Conservation (phyloP, 2,329 filamentous ascomycete genomes). For the Ascochyta viciae-villosae region DNA sequence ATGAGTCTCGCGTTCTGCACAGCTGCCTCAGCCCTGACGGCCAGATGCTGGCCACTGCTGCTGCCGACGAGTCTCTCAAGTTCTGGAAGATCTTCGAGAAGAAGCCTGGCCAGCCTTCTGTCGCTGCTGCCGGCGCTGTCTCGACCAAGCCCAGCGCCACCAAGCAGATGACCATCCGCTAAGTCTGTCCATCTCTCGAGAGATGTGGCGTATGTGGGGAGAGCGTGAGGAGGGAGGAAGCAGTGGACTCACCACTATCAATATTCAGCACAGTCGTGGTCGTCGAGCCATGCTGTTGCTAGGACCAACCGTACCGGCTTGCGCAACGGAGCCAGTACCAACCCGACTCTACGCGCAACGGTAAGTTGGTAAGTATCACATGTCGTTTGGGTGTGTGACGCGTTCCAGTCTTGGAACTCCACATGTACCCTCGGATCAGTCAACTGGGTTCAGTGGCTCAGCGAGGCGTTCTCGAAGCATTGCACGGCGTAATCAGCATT, state of each 20-base stretch:
- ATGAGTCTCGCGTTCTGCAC: slow-evolving; percentile 96
- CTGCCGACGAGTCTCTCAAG: slow-evolving; percentile 95
- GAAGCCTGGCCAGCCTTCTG: slow-evolving; percentile 78
- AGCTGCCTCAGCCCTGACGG: slow-evolving; percentile 96
- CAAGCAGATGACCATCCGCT: slow-evolving; percentile 83
- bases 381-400: slow-evolving; percentile 51
- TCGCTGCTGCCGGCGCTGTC: slow-evolving; percentile 70
- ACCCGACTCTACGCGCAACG: slow-evolving; percentile 51
- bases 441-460: slow-evolving; percentile 19
- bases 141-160: slow-evolving; percentile 80
- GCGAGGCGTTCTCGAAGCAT: slow-evolving; percentile 22
- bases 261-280: slow-evolving; percentile 17
- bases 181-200: slow-evolving; percentile 15
- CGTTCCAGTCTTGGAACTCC: slow-evolving; percentile 42
- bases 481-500: slow-evolving; percentile 19
- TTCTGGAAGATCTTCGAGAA: slow-evolving; percentile 99
- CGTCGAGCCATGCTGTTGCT: slow-evolving; percentile 10
- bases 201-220: neutral
- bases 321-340: slow-evolving; percentile 46
- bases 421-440: slow-evolving; percentile 41
- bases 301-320: slow-evolving; percentile 39
- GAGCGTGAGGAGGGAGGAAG: slow-evolving; percentile 16
- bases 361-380: slow-evolving; percentile 53
- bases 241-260: slow-evolving; percentile 23
- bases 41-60: slow-evolving; percentile 95